Percentiles rank a stretch among this genome's conserved stretches.
Conservation (phyloP, 345 rosid species). For the Citrus medica region DNA sequence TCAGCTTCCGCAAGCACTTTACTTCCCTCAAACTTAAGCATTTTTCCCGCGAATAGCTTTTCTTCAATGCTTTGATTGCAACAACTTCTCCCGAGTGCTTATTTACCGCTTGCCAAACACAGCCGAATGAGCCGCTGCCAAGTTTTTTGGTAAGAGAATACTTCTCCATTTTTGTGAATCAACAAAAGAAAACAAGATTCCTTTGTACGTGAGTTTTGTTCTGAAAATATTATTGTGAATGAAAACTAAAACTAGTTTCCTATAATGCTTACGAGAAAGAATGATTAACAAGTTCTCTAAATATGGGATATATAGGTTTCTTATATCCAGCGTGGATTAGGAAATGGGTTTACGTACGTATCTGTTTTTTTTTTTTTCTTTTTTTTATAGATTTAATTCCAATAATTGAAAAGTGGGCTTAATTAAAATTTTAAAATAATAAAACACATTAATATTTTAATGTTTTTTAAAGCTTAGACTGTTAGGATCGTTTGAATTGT, state of each 20-base stretch:
- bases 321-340: too few relatives aligned
- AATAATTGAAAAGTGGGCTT: too few relatives aligned
- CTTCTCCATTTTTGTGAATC: slow-evolving; percentile 47
- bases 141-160: slow-evolving; percentile 72
- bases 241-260: background rate
- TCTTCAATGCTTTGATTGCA: slow-evolving; percentile 87
- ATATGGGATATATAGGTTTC: too few relatives aligned
- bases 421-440: too few relatives aligned
- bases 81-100: slow-evolving; percentile 82
- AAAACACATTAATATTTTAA: too few relatives aligned
- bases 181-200: background rate
- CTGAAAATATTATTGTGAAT: too few relatives aligned
- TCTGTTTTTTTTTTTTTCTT: too few relatives aligned
- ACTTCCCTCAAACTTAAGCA: slow-evolving; percentile 86
- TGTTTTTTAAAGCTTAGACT: too few relatives aligned
- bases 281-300: background rate
- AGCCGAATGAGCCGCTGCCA: slow-evolving; percentile 90
- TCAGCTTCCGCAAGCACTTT: slow-evolving; percentile 78
- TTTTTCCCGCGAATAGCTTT: slow-evolving; percentile 83
- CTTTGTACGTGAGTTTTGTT: background rate
- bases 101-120: slow-evolving; percentile 71
- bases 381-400: too few relatives aligned
- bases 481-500: too few relatives aligned
- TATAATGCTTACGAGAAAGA: background rate
- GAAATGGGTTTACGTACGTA: too few relatives aligned